A percentile compares a stretch with the other conserved stretches of the same genome.
Conservation (phyloP, 805 yeast genomes). For the Sugiyamaella qingdaonensis region DNA sequence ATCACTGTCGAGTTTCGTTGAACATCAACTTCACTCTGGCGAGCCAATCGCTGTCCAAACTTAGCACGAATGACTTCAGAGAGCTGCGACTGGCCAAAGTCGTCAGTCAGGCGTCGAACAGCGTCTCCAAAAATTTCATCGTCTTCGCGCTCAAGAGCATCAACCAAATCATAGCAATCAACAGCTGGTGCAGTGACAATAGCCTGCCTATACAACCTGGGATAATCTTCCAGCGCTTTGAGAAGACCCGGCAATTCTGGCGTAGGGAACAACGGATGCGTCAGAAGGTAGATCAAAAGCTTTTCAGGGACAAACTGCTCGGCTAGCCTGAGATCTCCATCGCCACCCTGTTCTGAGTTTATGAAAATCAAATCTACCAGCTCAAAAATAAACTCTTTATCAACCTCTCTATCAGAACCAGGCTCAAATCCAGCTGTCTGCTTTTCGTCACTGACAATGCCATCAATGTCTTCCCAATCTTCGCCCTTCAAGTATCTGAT, state of each 20-base stretch:
- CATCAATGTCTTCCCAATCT: conserved; percentile 22
- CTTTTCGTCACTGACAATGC: conserved; percentile 4
- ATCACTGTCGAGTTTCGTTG: conserved; percentile 21
- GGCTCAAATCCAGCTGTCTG: conserved; percentile 14
- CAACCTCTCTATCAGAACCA: conserved; percentile 23
- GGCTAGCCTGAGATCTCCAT: conserved; percentile 4
- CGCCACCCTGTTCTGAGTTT: conserved; percentile 8
- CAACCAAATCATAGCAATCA: conserved; percentile 57
- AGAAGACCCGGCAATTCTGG: conserved; percentile 54
- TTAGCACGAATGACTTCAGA: conserved; percentile 27
- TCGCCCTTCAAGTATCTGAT: conserved; percentile 20
- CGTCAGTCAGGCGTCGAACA: conserved; percentile 60
- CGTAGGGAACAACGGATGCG: conserved; percentile 83
- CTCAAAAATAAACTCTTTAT: conserved; percentile 19
- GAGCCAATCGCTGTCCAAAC: conserved; percentile 7
- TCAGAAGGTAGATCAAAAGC: conserved; percentile 66
- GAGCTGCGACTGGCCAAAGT: conserved; percentile 49
- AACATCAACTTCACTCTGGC: background rate
- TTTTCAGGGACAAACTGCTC: conserved; percentile 43
- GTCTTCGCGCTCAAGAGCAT: conserved; percentile 52
- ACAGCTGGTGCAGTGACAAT: conserved; percentile 73
- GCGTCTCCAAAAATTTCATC: conserved; percentile 66
- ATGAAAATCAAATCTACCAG: conserved; percentile 30
- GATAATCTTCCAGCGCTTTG: conserved; percentile 46
- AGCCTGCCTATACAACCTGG: conserved; percentile 74